Evolutionary conservation across 805 yeast species (phyloP), one percentile per base, ranked within the genome.

Genomic region (Jamesozyma piceae): DNA sequence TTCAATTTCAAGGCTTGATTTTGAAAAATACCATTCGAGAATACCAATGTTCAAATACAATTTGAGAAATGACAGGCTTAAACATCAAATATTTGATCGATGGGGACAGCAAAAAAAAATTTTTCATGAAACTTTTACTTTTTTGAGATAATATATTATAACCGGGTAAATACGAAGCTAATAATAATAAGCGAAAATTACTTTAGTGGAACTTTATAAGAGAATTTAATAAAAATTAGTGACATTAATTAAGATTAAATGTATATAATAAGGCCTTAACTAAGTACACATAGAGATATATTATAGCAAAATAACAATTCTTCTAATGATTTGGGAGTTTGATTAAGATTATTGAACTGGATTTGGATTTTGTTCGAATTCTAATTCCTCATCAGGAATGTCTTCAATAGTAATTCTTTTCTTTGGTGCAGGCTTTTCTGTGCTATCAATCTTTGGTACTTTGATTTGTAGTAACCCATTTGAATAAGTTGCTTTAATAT

Each of bases 391-490:
- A 51, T 71, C 75, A 37, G 74, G 74, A 24, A 71, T 70, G 38
- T 68, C 73, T 49, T 71, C 74, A 44, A 71, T 70, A 10, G 62
- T 55, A 28, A 71, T 72, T 48, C 68, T 65, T 52, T 68, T 67
- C 60, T 68, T 69, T 42, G 69, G 68, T 37, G 64, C 67, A 15
- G 56, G 62, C 18, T 60, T 60, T 18, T 57, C 63, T 20, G 48
- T 43, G 24, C 60, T 63, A 15, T 57, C 58, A 21, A 48, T 19
- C 53, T 77, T 76, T 37, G 81, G 80, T 8, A 76, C 58, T 37
- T 57, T 68, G 28, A 78, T 64, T 43, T 73, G 77, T 42, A 78
- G 58, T 46, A 77, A 56, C 20, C 83, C 83, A 49, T 76, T 74
- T 32, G 57, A 55, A 48, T 74, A 74, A 41, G 70, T 69, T 5